A percentile compares a stretch with the other conserved stretches of the same genome.
Evolutionary conservation across 345 rosid species (phyloP).

Genomic region (Lepidium africanum): DNA sequence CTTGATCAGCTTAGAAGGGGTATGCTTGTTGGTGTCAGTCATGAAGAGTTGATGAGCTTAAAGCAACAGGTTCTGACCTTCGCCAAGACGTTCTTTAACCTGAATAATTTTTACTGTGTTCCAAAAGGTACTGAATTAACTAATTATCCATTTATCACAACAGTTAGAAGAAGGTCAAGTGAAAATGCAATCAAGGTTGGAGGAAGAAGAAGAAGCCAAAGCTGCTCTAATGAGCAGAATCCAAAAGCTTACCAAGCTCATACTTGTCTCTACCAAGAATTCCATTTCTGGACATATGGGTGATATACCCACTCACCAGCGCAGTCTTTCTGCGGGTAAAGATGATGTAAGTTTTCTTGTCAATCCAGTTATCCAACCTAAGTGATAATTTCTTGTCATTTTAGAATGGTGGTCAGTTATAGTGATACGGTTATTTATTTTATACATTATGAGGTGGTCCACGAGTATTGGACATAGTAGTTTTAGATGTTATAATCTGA

Average conservation of each 20-base stretch:
- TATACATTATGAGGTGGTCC: slow-evolving; percentile 1
- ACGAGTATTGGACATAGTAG: background rate
- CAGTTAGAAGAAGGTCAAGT: slow-evolving; percentile 99
- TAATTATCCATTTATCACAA: slow-evolving; percentile 10
- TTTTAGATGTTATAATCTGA: background rate
- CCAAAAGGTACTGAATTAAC: background rate
- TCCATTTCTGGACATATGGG: slow-evolving; percentile 58
- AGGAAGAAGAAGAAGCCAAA: slow-evolving; percentile 99
- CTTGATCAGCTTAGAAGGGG: slow-evolving; percentile 88
- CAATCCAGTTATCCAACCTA: background rate
- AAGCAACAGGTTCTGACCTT: slow-evolving; percentile 69
- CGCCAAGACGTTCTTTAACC: background rate
- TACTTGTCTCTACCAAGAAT: slow-evolving; percentile 94
- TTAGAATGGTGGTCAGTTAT: background rate
- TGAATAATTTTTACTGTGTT: background rate
- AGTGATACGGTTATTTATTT: background rate
- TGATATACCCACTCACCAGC: slow-evolving; percentile 63
- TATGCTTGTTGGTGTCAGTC: slow-evolving; percentile 79
- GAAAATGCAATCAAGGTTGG: slow-evolving; percentile 98
- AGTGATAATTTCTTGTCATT: background rate
- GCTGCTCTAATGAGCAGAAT: slow-evolving; percentile 99
- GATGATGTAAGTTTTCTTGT: slow-evolving; percentile 57
- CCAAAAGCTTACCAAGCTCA: slow-evolving; percentile 94
- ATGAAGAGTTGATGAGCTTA: slow-evolving; percentile 85
- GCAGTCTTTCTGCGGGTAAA: slow-evolving; percentile 58